These are phyloP conservation scores for Thozetella sp. DNA, from an alignment of 495 filamentous ascomycete genomes.

Conservation along the genomic window DNA sequence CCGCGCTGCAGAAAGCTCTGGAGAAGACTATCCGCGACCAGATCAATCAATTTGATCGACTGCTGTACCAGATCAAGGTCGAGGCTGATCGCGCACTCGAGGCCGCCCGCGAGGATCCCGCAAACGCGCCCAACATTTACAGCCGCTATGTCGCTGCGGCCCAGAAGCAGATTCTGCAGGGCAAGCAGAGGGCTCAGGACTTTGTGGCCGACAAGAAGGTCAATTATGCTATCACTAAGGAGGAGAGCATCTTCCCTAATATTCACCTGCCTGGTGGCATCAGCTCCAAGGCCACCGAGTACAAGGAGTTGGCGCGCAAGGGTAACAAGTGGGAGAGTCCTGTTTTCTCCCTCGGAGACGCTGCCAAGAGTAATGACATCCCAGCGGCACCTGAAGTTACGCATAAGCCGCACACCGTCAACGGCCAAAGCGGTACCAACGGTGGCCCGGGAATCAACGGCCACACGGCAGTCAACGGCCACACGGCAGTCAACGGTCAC, in stretches of 20 bases:
- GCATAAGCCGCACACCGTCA: conserved; percentile 58
- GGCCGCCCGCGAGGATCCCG: conserved; percentile 69
- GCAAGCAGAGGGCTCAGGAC: conserved; percentile 70
- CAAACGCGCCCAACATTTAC: conserved; percentile 84
- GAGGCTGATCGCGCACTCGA: conserved; percentile 77
- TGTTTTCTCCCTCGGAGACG: conserved; percentile 87
- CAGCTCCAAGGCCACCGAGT: conserved; percentile 92
- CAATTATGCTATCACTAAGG: conserved; percentile 83
- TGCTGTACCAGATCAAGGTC: conserved; percentile 73
- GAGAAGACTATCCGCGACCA: conserved; percentile 86
- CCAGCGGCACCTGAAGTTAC: conserved; percentile 63
- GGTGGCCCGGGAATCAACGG: conserved; percentile 10
- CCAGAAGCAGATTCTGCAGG: conserved; percentile 71
- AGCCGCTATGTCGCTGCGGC: conserved; percentile 76
- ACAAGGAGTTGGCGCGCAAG: conserved; percentile 82
- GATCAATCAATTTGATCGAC: conserved; percentile 68
- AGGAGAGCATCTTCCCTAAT: conserved; percentile 88
- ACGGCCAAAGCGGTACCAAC: conserved; percentile 13
- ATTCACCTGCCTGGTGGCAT: conserved; percentile 89
- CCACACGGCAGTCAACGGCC: conserved; percentile 1
- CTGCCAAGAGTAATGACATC: conserved; percentile 69
- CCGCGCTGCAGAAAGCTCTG: conserved; percentile 80
- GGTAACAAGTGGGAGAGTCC: conserved; percentile 95
- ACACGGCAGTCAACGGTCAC: background rate
- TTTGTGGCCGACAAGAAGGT: conserved; percentile 73